phyloP scores from a whole-genome alignment of 345 rosid species.

The Aquilaria yunnanensis region DNA sequence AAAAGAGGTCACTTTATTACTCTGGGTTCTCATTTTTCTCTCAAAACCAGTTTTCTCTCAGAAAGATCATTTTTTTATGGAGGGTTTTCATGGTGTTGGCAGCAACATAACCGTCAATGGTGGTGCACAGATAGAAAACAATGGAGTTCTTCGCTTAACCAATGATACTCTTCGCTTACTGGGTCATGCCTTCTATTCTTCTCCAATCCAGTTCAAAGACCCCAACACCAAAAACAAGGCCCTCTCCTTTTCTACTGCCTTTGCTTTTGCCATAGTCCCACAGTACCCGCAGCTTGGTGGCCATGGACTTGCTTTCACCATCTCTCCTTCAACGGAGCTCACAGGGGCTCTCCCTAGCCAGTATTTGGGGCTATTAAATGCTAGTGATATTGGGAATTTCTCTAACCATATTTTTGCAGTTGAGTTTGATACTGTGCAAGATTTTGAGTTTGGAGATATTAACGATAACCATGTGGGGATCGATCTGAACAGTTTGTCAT shows the following conservation, averaged over 20 bases:
- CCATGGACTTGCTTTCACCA: conserved; percentile 73
- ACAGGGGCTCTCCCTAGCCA: conserved; percentile 55
- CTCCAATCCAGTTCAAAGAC: conserved; percentile 53
- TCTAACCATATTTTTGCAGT: conserved; percentile 68
- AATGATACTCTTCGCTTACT: conserved; percentile 35
- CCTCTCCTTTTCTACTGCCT: conserved; percentile 73
- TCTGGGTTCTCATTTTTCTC: conserved; percentile 23
- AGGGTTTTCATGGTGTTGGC: conserved; percentile 35
- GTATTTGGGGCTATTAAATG: conserved; percentile 54
- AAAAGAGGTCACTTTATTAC: conserved; percentile 12
- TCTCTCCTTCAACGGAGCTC: conserved; percentile 47
- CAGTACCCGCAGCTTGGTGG: conserved; percentile 67
- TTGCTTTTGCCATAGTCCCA: conserved; percentile 69
- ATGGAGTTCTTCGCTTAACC: conserved; percentile 61
- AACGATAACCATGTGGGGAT: conserved; percentile 85
- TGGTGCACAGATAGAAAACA: conserved; percentile 37
- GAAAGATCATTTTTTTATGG: conserved; percentile 29
- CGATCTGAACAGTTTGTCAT: conserved; percentile 53
- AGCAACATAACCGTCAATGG: conserved; percentile 40
- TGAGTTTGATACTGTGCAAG: conserved; percentile 76
- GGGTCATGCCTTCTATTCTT: conserved; percentile 83
- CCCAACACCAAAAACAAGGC: conserved; percentile 22
- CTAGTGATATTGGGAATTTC: conserved; percentile 35
- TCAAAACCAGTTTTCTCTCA: conserved; percentile 28
- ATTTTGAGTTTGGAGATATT: conserved; percentile 60